Base-by-base conservation (phyloP, 441 rosid species). In the Eutrema salsugineum region DNA sequence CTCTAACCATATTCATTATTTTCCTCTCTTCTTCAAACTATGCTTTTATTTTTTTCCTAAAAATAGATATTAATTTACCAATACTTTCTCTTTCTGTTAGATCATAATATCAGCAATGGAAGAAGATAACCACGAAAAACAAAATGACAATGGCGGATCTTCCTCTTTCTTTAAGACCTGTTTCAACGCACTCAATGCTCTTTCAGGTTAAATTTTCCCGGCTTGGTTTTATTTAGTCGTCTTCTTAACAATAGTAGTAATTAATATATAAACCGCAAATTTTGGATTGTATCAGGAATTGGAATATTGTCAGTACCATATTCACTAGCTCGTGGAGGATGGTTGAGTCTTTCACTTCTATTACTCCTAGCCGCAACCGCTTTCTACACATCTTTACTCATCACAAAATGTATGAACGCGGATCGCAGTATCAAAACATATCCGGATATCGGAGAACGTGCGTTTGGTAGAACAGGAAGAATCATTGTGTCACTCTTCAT, bases 281-380 rank as follows among this genome's bases (percentile, higher is more conserved):
- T 24, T 39, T 51, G 28, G 1, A 69, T 43, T 24, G 32, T 28
- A 14, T 56, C 70, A 78, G 82, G 83, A 12, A 40, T 74, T 22
- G 83, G 80, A 3, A 75, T 79, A 38, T 57, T 80, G 36, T 77
- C 83, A 5, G 75, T 77, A 33, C 81, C 76, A 54, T 80, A 73
- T 70, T 72, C 81, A 39, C 48, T 77, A 10, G 77, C 77, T 59
- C 46, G 70, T 32, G 81, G 80, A 69, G 81, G 83, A 61, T 78
- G 81, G 83, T 72, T 81, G 39, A 72, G 82, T 69, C 56, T 83
- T 20, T 38, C 70, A 27, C 44, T 77, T 39, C 19, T 79, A 11
- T 10, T 83, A 20, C 58, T 77, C 27, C 62, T 80, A 2, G 85
- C 84, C 11, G 56, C 70, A 1, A 44, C 79, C 11, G 68, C 82